Evolutionary conservation across 331 rosid species (phyloP), one percentile per base, ranked within the genome.

Genomic region (Quercus tomentella): DNA sequence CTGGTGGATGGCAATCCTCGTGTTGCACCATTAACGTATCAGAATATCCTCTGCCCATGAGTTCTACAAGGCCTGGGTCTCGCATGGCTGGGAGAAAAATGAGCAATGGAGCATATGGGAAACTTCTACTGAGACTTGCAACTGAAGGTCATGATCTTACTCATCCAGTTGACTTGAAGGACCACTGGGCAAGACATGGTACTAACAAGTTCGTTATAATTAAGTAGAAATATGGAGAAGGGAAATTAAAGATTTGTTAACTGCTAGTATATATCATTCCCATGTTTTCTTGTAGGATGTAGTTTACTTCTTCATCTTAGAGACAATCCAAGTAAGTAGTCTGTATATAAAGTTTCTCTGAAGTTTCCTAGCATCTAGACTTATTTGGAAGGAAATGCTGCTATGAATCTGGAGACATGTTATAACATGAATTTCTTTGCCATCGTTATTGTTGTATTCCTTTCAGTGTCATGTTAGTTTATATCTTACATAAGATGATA

Each of bases 101-200:
- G 75, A 77, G 81, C 66, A 77, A 77, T 20, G 81, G 81, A 67
- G 81, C 74, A 20, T 77, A 77, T 28, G 74, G 45, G 67, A 77
- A 77, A 56, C 75, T 77, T 77, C 52, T 77, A 18, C 45, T 77
- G 54, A 67, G 56, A 55, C 81, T 77, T 33, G 81, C 75, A 25
- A 20, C 75, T 12, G 68, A 77, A 55, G 81, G 81, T 21, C 54
- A 55, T 77, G 81, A 77, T 77, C 74, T 77, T 54, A n/a, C 74
- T 51, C 65, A 33, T 77, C 54, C 80, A 25, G 73, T 76, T 30
- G 80, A 76, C 73, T 65, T 76, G 80, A 76, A 76, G 72, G 28
- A 63, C 26, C 80, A 76, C 58, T 76, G 80, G 80, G 80, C 80
- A 49, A 76, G 80, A 52, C 80, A 76, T 49, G 80, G 80, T 31